Conservation (phyloP, 2,329 filamentous ascomycete genomes). For the Apiospora koreana region DNA sequence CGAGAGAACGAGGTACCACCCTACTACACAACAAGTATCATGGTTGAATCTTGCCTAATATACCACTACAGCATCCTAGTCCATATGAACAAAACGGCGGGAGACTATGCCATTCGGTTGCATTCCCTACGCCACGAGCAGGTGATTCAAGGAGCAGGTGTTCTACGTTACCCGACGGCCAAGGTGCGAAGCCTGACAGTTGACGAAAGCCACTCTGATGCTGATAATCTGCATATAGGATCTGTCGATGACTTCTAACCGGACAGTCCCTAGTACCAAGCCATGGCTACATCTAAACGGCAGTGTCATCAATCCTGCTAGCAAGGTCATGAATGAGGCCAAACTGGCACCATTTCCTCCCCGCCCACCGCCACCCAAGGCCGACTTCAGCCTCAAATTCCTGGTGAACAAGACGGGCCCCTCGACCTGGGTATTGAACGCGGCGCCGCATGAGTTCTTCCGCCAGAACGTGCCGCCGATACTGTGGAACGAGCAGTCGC, state of each 20-base stretch:
- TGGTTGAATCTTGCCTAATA: not conserved
- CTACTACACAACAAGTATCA: not conserved
- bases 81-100: slow-evolving; percentile 15
- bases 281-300: slow-evolving; percentile 22
- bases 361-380: slow-evolving; percentile 14
- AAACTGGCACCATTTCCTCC: slow-evolving; percentile 18
- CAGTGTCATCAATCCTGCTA: slow-evolving; percentile 10
- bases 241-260: not conserved
- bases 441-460: slow-evolving; percentile 21
- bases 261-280: slow-evolving; percentile 13
- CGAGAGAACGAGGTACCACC: slow-evolving; percentile 19
- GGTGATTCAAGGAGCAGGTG: slow-evolving; percentile 19
- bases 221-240: not conserved
- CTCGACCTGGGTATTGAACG: slow-evolving; percentile 19
- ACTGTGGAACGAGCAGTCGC: slow-evolving; percentile 19
- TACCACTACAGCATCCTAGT: slow-evolving; percentile 17
- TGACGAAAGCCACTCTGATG: not conserved
- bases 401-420: slow-evolving; percentile 20
- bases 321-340: slow-evolving; percentile 18
- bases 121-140: slow-evolving; percentile 21
- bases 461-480: slow-evolving; percentile 20
- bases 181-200: not conserved
- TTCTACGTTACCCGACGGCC: slow-evolving; percentile 17
- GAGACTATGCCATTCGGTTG: slow-evolving; percentile 19
- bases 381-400: slow-evolving; percentile 21